Base-by-base conservation (phyloP, 106 monocot species). In the Allium cepa region DNA sequence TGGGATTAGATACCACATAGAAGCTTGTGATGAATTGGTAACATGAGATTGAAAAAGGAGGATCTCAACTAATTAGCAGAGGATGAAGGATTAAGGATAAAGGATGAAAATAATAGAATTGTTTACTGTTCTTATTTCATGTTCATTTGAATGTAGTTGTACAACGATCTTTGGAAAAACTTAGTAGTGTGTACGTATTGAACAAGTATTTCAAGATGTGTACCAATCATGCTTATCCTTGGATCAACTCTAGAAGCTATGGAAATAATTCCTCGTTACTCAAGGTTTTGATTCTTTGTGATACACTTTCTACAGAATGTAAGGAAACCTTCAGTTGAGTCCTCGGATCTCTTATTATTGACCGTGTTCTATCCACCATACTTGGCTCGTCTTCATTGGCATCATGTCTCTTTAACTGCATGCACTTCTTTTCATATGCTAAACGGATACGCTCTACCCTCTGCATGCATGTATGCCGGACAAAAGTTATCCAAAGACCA, bases 401-500 rank as follows among this genome's bases (percentile, higher is more conserved):
- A 53, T 92, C 88, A 65, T 92, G 88, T 61, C 64, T 82, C 79
- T 70, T 81, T 12, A 97, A 63, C 69, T 79, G 96, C 79, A 22
- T 75, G 78, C 80, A 82, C 57, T 89, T 86, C 86, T 77, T 92
- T 69, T 92, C 92, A 53, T 97, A 97, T 17, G 82, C 85, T 52
- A 72, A 63, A 46, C 92, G 70, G 15, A 89, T 59, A 1, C 75
- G 72, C 71, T 97, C 96, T 50, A 82, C 92, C n/a, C 64, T 53
- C 96, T 97, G 85, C 56, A 36, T 36, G 36, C 36, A 36, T 36
- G 36, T 36, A 36, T 36, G 36, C 36, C 36, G 5, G 1, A 36
- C 36, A 36, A 36, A 36, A 36, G 36, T 36, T 36, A 36, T 36
- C 1, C 36, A 36, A 36, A 5, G 5, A 36, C 36, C 1, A 36